A percentile compares a stretch with the other conserved stretches of the same genome.
Evolutionary conservation across 805 yeast genomes (phyloP).

Genomic region (Spathaspora passalidarum): DNA sequence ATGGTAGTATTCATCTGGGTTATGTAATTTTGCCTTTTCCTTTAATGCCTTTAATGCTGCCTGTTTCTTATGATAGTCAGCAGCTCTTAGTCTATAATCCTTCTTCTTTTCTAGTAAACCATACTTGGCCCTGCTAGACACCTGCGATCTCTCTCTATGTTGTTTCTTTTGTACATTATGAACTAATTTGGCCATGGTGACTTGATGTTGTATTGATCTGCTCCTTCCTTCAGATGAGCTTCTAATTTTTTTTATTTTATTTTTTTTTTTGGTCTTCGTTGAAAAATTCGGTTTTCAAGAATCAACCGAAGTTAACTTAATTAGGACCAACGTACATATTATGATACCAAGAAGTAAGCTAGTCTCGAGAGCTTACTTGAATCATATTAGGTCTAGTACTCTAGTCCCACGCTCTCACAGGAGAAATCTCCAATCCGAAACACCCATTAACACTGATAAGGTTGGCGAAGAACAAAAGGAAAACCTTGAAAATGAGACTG

Average conservation of each 20-base stretch:
- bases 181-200: constrained; percentile 72
- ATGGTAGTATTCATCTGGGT: constrained; percentile 96
- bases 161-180: constrained; percentile 95
- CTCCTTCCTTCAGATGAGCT: constrained; percentile 7
- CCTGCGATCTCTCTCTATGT: constrained; percentile 92
- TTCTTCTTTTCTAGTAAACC: constrained; percentile 91
- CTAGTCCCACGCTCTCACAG: too few relatives aligned
- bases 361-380: too few relatives aligned
- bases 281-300: background rate
- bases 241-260: constrained; percentile 1
- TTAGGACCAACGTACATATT: too few relatives aligned
- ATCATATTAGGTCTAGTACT: too few relatives aligned
- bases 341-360: too few relatives aligned
- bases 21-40: constrained; percentile 67
- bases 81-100: constrained; percentile 49
- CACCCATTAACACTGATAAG: background rate
- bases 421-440: background rate
- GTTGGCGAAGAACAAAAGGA: background rate
- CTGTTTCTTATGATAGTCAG: constrained; percentile 56
- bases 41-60: constrained; percentile 68
- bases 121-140: constrained; percentile 62
- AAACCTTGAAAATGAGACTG: background rate
- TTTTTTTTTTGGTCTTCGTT: background rate
- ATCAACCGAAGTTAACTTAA: too few relatives aligned
- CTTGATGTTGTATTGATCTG: background rate